Conservation (phyloP, 2,329 filamentous ascomycete species). For the Fusarium anguioides region DNA sequence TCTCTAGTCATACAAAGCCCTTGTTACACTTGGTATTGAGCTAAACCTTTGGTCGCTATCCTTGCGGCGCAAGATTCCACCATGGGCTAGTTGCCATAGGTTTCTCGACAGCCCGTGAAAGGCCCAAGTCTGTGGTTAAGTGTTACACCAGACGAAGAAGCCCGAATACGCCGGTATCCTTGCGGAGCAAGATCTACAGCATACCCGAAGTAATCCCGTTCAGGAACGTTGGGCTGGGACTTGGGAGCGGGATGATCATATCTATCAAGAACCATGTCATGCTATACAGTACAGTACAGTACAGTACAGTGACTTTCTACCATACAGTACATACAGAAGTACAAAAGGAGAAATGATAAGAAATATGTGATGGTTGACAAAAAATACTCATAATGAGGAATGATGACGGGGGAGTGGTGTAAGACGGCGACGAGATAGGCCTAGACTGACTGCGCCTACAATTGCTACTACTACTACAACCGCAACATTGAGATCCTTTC, state of each 20-base stretch:
- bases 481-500: conserved; percentile 18
- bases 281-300: too few relatives aligned
- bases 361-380: background rate
- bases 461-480: conserved; percentile 32
- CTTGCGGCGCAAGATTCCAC: conserved; percentile 13
- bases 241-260: conserved; percentile 15
- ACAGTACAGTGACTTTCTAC: too few relatives aligned
- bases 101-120: conserved; percentile 19
- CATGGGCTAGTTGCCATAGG: conserved; percentile 10
- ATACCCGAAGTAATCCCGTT: conserved; percentile 21
- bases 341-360: conserved; percentile 1
- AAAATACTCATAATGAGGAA: background rate
- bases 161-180: conserved; percentile 15
- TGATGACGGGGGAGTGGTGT: conserved; percentile 16
- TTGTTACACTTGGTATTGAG: background rate
- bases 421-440: conserved; percentile 16
- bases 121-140: conserved; percentile 26
- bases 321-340: background rate
- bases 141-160: conserved; percentile 18
- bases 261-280: conserved; percentile 15
- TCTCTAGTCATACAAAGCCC: background rate
- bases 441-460: conserved; percentile 19
- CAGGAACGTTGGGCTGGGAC: background rate
- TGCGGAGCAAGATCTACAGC: conserved; percentile 22
- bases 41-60: conserved; percentile 1